Base-by-base conservation (phyloP, 2,329 filamentous ascomycete genomes). In the Mycocentrospora acerina region DNA sequence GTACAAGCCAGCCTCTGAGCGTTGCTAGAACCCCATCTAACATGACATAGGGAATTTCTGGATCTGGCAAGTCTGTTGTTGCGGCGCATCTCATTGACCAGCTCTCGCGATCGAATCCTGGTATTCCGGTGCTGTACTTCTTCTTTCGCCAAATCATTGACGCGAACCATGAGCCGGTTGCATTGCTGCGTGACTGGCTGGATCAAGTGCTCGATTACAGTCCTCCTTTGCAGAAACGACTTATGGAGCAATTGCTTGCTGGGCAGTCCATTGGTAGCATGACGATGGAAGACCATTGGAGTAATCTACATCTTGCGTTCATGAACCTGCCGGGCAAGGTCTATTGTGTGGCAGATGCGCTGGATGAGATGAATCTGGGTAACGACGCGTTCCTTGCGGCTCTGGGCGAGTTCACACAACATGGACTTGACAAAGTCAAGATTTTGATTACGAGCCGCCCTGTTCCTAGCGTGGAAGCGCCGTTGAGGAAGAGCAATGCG, bases 361-460 rank as follows among this genome's bases (percentile, higher is more conserved):
- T 76, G 2, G 74, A 77, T 41, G 73, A 77, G 49, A 74, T 76
- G 66, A 68, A 73, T 27, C 26, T 51, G 17, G 65, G 55, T 0
- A 52, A 70, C 12, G 61, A 66, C 3, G 25, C 42, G 0, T 71
- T 74, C 19, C 41, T 74, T 2, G 31, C 59, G 3, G 32, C 48
- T 2, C 50, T 76, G 0, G 57, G 53, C 1, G 35, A 44, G 0
- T 52, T 76, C 1, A 67, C 64, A 0, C 42, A 55, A 4, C 58
- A 53, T 49, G 48, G 42, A 3, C 62, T 70, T 1, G 35, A 30
- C 0, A 53, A 46, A 7, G 52, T 73, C 40, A 76, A 75, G 40
- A 44, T 76, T 0, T 17, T 74, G 0, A 59, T 74, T 4, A 75
- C 74, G 0, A 74, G 71, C 42, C 69, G 73, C 0, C 71, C 69